Percentiles rank a stretch among this genome's conserved stretches.
Conservation (phyloP, 140 eudicot species). For the Oenanthe javanica region DNA sequence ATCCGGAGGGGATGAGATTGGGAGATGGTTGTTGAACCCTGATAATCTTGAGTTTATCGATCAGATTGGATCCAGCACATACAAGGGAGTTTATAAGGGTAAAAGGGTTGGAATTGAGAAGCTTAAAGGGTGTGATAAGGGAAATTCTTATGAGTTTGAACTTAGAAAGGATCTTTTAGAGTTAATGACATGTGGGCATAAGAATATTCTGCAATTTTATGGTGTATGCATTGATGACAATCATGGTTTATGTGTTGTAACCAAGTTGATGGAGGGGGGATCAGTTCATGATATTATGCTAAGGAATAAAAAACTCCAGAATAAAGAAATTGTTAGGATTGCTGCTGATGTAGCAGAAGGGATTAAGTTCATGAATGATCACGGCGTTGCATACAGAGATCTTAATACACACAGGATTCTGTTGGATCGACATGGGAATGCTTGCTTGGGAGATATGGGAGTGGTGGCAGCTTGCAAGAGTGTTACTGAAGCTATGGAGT, state of each 20-base stretch:
- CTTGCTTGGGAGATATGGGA: conserved; percentile 96
- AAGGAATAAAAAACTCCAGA: conserved; percentile 75
- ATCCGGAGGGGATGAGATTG: conserved; percentile 73
- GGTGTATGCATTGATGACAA: conserved; percentile 84
- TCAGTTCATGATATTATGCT: conserved; percentile 71
- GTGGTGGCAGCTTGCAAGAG: conserved; percentile 77
- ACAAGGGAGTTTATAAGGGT: conserved; percentile 81
- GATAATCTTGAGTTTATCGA: conserved; percentile 81
- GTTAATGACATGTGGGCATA: conserved; percentile 96
- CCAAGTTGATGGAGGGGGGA: conserved; percentile 96
- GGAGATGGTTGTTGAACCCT: conserved; percentile 68
- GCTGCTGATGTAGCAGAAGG: conserved; percentile 88
- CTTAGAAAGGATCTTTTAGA: conserved; percentile 71
- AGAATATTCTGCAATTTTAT: conserved; percentile 63
- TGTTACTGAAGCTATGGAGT: conserved; percentile 83
- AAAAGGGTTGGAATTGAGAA: conserved; percentile 80
- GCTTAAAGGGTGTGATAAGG: conserved; percentile 95
- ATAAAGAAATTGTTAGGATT: conserved; percentile 61
- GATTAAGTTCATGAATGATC: conserved; percentile 91
- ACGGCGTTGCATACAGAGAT: conserved; percentile 80
- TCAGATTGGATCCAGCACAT: conserved; percentile 58
- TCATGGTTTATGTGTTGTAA: conserved; percentile 88
- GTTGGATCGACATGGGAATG: conserved; percentile 79
- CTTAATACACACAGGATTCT: conserved; percentile 76
- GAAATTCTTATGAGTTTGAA: conserved; percentile 77